These are phyloP conservation scores for Cryptococcus sp. DNA, from an alignment of 1,284 basidiomycete species.

Conservation along the genomic window DNA sequence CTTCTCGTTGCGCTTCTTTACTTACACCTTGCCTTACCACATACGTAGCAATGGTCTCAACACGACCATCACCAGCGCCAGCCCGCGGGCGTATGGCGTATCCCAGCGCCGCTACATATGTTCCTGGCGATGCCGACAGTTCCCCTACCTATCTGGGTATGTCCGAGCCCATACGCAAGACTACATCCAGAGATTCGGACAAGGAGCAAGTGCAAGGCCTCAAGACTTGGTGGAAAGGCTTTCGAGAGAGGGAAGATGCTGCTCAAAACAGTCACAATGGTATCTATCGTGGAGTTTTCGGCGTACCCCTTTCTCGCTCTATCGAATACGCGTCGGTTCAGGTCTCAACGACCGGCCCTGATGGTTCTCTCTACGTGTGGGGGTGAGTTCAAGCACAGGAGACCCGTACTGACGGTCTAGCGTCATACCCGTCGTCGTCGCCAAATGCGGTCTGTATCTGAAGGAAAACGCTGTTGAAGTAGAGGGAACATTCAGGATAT, in stretches of 20 bases:
- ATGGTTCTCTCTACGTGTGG: slow-evolving; percentile 82
- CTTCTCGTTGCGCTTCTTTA: neutral
- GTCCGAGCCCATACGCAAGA: slow-evolving; percentile 25
- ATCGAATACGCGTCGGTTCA: slow-evolving; percentile 87
- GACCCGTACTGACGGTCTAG: slow-evolving; percentile 49
- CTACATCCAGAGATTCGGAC: slow-evolving; percentile 30
- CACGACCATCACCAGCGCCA: slow-evolving; percentile 43
- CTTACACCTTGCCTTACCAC: neutral
- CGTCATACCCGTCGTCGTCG: slow-evolving; percentile 93
- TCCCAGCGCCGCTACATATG: slow-evolving; percentile 41
- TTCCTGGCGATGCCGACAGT: slow-evolving; percentile 37
- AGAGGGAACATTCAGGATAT: slow-evolving; percentile 93
- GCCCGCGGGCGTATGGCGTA: slow-evolving; percentile 42
- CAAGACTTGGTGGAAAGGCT: slow-evolving; percentile 80
- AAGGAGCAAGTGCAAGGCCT: slow-evolving; percentile 55
- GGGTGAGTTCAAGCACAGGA: slow-evolving; percentile 47
- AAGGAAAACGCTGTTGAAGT: slow-evolving; percentile 93
- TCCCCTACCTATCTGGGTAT: slow-evolving; percentile 25
- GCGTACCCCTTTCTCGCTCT: slow-evolving; percentile 77
- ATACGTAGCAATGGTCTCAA: slow-evolving; percentile 42
- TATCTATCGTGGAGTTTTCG: slow-evolving; percentile 65
- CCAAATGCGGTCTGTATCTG: slow-evolving; percentile 89
- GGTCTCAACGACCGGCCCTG: slow-evolving; percentile 85
- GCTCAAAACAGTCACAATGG: slow-evolving; percentile 9
- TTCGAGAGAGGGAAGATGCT: slow-evolving; percentile 60